Evolutionary conservation across 805 yeast species (phyloP).

Genomic region (Barnettozyma siamensis): DNA sequence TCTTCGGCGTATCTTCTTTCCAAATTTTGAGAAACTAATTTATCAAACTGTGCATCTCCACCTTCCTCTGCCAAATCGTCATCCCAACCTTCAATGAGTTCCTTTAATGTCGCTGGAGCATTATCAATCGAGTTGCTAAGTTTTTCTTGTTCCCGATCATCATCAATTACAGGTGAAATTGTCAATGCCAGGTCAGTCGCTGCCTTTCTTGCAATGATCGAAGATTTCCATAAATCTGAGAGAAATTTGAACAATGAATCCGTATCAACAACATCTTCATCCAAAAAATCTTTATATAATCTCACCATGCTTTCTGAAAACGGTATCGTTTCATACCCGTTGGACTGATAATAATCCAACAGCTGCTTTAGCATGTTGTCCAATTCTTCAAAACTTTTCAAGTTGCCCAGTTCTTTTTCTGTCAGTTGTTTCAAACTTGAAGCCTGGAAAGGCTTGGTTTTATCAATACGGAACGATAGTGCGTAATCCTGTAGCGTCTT

Average conservation of each 20-base stretch:
- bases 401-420: conserved; percentile 17
- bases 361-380: conserved; percentile 37
- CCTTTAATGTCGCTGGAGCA: conserved; percentile 4
- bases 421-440: conserved; percentile 21
- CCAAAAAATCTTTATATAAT: background rate
- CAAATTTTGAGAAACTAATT: background rate
- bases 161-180: conserved; percentile 9
- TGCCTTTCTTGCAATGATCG: conserved; percentile 7
- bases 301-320: background rate
- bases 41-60: conserved; percentile 6
- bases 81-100: conserved; percentile 19
- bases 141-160: conserved; percentile 6
- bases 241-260: conserved; percentile 3
- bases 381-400: conserved; percentile 29
- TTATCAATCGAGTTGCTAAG: background rate
- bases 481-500: conserved; percentile 16
- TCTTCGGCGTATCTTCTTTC: background rate
- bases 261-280: background rate
- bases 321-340: conserved; percentile 14
- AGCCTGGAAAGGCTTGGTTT: conserved; percentile 1
- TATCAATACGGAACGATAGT: conserved; percentile 5
- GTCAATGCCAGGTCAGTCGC: conserved; percentile 14
- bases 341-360: conserved; percentile 23
- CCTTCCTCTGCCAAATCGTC: conserved; percentile 11
- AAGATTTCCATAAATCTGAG: conserved; percentile 9